Conservation (phyloP, 345 rosid genomes). For the Camelina hispida region DNA sequence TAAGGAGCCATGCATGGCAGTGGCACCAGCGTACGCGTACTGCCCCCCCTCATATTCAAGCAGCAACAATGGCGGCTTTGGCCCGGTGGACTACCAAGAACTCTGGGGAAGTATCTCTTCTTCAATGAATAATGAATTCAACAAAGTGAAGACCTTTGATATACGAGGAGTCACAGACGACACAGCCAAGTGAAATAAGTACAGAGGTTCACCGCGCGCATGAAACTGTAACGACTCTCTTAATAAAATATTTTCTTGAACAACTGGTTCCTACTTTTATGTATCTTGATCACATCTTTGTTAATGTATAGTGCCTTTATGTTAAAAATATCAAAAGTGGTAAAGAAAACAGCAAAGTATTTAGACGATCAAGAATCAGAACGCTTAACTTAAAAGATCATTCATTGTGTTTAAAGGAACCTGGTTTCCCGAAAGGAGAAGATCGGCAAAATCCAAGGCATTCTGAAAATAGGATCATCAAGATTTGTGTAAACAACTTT, state of each 20-base stretch:
- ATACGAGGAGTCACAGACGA: conserved; percentile 11
- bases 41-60: neutral
- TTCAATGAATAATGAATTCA: conserved; percentile 14
- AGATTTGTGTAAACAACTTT: conserved; percentile 34
- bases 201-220: neutral
- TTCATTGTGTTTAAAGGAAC: conserved; percentile 44
- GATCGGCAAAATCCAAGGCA: conserved; percentile 60
- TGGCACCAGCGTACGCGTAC: too few species aligned
- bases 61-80: neutral
- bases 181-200: neutral
- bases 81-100: too few species aligned
- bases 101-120: neutral
- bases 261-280: neutral
- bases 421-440: conserved; percentile 64
- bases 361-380: too few species aligned
- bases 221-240: neutral
- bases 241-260: neutral
- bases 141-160: conserved; percentile 35
- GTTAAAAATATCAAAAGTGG: too few species aligned
- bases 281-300: neutral
- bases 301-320: neutral
- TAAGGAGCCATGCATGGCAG: too few species aligned
- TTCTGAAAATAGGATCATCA: conserved; percentile 56
- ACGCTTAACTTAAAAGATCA: too few species aligned
- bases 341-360: too few species aligned